phyloP scores from a whole-genome alignment of 768 basidiomycete species.

The Suillus clintonianus region DNA sequence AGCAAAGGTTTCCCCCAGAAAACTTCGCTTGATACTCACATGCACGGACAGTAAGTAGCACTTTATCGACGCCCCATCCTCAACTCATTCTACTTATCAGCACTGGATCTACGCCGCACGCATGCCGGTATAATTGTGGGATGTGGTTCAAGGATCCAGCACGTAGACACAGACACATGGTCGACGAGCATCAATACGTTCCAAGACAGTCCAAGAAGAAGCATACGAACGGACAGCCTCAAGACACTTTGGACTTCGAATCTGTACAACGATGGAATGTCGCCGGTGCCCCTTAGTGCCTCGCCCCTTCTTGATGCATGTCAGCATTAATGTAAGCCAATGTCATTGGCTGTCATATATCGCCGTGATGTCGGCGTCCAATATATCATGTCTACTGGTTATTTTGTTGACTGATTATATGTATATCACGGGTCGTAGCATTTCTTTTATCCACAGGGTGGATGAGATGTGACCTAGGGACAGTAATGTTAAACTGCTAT shows the following conservation, averaged over 20 bases:
- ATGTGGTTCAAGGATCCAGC: conserved; percentile 66
- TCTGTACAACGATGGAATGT: conserved; percentile 36
- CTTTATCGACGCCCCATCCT: conserved; percentile 1
- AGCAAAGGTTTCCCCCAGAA: conserved; percentile 59
- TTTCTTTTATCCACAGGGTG: background rate
- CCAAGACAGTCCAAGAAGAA: conserved; percentile 49
- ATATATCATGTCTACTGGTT: background rate
- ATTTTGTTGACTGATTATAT: background rate
- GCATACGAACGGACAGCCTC: conserved; percentile 36
- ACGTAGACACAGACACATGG: conserved; percentile 60
- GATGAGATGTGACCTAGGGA: background rate
- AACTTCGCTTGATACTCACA: conserved; percentile 59
- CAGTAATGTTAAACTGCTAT: background rate
- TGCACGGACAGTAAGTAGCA: conserved; percentile 50
- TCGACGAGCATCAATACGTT: conserved; percentile 50
- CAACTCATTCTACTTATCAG: conserved; percentile 32
- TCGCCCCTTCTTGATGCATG: background rate
- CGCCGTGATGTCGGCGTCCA: conserved; percentile 1
- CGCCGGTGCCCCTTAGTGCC: conserved; percentile 19
- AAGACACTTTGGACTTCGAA: conserved; percentile 23
- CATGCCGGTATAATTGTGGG: conserved; percentile 52
- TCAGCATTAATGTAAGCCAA: background rate
- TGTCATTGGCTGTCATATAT: background rate
- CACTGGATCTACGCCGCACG: conserved; percentile 57
- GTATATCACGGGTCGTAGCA: background rate